phyloP scores from a whole-genome alignment of 768 basidiomycete species.

The Russula ochroleuca region DNA sequence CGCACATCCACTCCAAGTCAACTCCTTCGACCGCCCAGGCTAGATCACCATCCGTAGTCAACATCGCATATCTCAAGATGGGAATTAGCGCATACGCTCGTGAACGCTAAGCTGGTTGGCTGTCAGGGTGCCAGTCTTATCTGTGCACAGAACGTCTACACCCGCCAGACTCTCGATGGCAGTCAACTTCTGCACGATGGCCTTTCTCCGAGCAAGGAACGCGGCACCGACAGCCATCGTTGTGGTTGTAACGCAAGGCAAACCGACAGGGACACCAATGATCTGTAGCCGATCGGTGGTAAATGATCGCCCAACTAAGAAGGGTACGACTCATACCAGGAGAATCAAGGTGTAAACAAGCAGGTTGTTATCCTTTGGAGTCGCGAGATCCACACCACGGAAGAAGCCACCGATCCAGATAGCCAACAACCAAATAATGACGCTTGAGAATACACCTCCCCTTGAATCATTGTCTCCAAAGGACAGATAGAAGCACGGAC shows the following conservation, averaged over 20 bases:
- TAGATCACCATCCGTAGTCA: neutral
- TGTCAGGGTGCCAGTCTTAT: slow-evolving; percentile 47
- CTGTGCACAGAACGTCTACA: slow-evolving; percentile 44
- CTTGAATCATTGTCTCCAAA: neutral
- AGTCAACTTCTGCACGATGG: slow-evolving; percentile 48
- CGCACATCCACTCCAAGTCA: slow-evolving; percentile 34
- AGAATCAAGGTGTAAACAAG: slow-evolving; percentile 43
- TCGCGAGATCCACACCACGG: slow-evolving; percentile 37
- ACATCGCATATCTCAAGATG: neutral
- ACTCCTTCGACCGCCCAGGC: slow-evolving; percentile 31
- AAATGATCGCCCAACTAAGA: neutral
- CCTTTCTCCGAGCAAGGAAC: slow-evolving; percentile 41
- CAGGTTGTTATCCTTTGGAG: slow-evolving; percentile 43
- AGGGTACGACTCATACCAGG: slow-evolving; percentile 30
- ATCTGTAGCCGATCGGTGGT: slow-evolving; percentile 30
- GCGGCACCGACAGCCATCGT: slow-evolving; percentile 45
- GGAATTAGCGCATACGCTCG: slow-evolving; percentile 33
- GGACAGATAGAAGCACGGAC: slow-evolving; percentile 3
- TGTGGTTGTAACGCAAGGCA: slow-evolving; percentile 44
- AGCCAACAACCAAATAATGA: slow-evolving; percentile 40
- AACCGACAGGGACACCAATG: slow-evolving; percentile 47
- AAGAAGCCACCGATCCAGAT: slow-evolving; percentile 48
- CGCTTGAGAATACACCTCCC: slow-evolving; percentile 24
- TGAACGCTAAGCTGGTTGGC: slow-evolving; percentile 48
- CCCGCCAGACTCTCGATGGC: slow-evolving; percentile 50